Base-by-base conservation (phyloP, 805 yeast species). In the Saturnispora mendoncae region DNA sequence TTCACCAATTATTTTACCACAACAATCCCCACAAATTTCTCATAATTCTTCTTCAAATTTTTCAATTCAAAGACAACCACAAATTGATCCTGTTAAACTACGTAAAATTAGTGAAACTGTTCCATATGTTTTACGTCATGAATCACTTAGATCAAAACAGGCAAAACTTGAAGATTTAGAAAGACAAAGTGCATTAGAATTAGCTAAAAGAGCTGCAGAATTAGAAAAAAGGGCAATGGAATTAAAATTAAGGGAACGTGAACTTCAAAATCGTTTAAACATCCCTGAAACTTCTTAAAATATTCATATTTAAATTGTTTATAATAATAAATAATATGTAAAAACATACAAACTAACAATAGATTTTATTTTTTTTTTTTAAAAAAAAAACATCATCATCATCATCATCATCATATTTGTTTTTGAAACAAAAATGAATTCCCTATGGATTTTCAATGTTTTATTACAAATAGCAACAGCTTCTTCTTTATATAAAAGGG, bases 41-140 rank as follows among this genome's bases (percentile, higher is more conserved):
- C 4, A 4, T 12, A 4, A 18, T 19, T 32, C 23, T 20, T 19
- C 25, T 8, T 32, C 6, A 14, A 9, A 24, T 19, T 23, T 23
- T 23, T 23, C 26, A 6, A 7, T 9, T 6, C 19, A 14, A 32
- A 33, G 33, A 33, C 61, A 45, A 18, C 30, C 62, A 12, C 46
- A 51, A 19, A 53, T 56, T 32, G 72, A 72, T 39, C 72, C 84
- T 48, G 69, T 69, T 49, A 84, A 81, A 60, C 64, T 84, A 49
- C 69, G 94, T 55, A 83, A 79, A 54, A 77, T 84, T 42, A 79
- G 87, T 33, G 90, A 82, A 55, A 84, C 92, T 1, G 84, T 84
- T 19, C 94, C 94, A n/a, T 84, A 84, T 51, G 80, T 82, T 26
- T 64, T 84, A 47, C 73, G 84, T 56, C 90, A 83, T 58, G 90